phyloP scores from a whole-genome alignment of 2,329 filamentous ascomycete genomes.

The Cadophora sp. region DNA sequence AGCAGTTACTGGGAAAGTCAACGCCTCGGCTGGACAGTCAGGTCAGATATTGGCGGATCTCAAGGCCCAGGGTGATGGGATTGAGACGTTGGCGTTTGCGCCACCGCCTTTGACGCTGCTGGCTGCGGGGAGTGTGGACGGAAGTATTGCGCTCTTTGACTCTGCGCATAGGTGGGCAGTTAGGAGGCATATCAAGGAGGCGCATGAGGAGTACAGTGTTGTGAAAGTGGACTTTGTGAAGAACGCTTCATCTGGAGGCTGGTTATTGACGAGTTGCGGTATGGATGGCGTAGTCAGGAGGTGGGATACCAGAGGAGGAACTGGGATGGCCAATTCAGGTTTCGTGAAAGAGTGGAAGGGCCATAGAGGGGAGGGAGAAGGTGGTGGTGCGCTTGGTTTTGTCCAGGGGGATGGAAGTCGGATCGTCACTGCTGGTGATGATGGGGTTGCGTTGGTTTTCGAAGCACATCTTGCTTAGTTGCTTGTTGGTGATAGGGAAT shows the following conservation, averaged over 20 bases:
- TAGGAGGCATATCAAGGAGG: constrained; percentile 80
- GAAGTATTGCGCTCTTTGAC: constrained; percentile 86
- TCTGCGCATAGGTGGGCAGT: constrained; percentile 85
- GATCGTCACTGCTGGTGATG: constrained; percentile 90
- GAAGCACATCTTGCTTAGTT: constrained; percentile 50
- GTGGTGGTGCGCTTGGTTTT: constrained; percentile 89
- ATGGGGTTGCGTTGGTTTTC: constrained; percentile 74
- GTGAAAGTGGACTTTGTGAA: constrained; percentile 91
- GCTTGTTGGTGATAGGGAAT: too few species aligned
- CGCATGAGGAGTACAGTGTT: constrained; percentile 87
- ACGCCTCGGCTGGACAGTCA: constrained; percentile 56
- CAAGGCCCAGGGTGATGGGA: constrained; percentile 77
- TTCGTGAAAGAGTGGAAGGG: constrained; percentile 89
- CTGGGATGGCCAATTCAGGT: constrained; percentile 70
- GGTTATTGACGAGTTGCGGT: constrained; percentile 84
- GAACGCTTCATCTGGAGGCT: constrained; percentile 56
- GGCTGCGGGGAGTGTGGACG: constrained; percentile 73
- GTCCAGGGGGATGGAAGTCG: constrained; percentile 81
- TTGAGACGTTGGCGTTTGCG: constrained; percentile 79
- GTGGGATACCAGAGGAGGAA: constrained; percentile 82
- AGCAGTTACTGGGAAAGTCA: constrained; percentile 47
- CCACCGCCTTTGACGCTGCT: constrained; percentile 60
- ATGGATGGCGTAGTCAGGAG: constrained; percentile 90
- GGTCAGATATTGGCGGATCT: constrained; percentile 83
- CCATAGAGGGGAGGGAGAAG: constrained; percentile 82